Conservation (phyloP, 1,284 basidiomycete genomes). For the Ustilago shanxiensis region DNA sequence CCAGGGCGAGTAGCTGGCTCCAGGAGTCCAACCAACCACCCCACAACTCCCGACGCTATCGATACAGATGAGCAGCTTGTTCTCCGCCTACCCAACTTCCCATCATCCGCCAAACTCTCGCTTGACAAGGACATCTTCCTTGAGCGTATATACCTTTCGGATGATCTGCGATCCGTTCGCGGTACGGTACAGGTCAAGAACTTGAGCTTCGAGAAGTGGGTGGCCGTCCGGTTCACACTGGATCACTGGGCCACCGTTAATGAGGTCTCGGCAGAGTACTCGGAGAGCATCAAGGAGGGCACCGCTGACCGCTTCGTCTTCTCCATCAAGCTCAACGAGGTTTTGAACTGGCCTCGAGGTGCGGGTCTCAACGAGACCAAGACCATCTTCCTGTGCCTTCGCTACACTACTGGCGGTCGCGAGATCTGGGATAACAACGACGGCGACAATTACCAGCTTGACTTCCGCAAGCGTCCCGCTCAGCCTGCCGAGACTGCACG, state of each 20-base stretch:
- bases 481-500: conserved; percentile 34
- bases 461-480: conserved; percentile 68
- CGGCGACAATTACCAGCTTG: conserved; percentile 82
- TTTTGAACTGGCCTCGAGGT: conserved; percentile 67
- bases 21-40: conserved; percentile 34
- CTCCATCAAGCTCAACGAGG: conserved; percentile 73
- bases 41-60: conserved; percentile 26
- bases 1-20: conserved; percentile 19
- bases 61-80: conserved; percentile 68
- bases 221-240: conserved; percentile 90
- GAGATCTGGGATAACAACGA: conserved; percentile 92
- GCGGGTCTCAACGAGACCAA: conserved; percentile 81
- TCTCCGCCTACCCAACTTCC: conserved; percentile 74
- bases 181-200: conserved; percentile 87
- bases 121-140: conserved; percentile 73
- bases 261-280: conserved; percentile 86
- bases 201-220: conserved; percentile 86
- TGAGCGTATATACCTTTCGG: conserved; percentile 75
- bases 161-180: conserved; percentile 76
- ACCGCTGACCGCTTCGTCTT: conserved; percentile 76
- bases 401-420: conserved; percentile 81
- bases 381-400: conserved; percentile 83
- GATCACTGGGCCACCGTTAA: conserved; percentile 96
- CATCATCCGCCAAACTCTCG: conserved; percentile 70
- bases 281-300: conserved; percentile 75